A percentile compares a stretch with the other conserved stretches of the same genome.
phyloP scores from a whole-genome alignment of 73 alveolate species.

The Stentor roeselii region DNA sequence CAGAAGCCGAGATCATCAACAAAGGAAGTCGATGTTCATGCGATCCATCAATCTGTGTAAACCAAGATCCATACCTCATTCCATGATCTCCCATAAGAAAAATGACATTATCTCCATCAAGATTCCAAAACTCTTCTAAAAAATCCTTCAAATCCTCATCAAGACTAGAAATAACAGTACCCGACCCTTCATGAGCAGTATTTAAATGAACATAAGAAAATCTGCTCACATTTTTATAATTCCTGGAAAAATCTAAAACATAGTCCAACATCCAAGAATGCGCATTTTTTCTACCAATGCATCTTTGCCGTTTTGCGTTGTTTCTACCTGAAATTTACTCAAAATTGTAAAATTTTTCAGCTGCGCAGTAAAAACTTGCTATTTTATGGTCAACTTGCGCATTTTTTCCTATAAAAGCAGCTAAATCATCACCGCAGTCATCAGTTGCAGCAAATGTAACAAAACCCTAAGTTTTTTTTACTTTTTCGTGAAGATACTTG shows the following conservation, averaged over 20 bases:
- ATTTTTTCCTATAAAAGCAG: not conserved
- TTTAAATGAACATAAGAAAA: slow-evolving; percentile 17
- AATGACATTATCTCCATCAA: not conserved
- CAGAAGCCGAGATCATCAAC: not conserved
- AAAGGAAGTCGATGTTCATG: slow-evolving; percentile 23
- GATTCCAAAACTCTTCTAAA: not conserved
- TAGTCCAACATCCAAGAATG: slow-evolving; percentile 7
- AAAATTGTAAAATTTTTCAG: not conserved
- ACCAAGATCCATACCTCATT: slow-evolving; percentile 15
- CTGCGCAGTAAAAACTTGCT: not conserved
- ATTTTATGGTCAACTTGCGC: slow-evolving; percentile 21
- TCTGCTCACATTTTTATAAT: not conserved
- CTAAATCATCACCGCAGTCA: not conserved
- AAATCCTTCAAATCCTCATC: slow-evolving; percentile 18
- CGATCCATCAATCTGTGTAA: not conserved
- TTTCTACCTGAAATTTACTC: not conserved
- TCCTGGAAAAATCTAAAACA: slow-evolving; percentile 5
- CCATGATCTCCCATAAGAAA: slow-evolving; percentile 38
- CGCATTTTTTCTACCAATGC: slow-evolving; percentile 23
- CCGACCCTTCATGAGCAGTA: slow-evolving; percentile 29
- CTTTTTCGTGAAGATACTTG: slow-evolving; percentile 7
- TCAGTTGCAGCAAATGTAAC: not conserved
- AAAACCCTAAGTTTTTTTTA: not conserved
- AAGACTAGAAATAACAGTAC: not conserved
- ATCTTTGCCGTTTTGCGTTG: not conserved